Evolutionary conservation across 2,329 filamentous ascomycete species (phyloP), one percentile per base, ranked within the genome.

Genomic region (Aspergillus awamori): DNA sequence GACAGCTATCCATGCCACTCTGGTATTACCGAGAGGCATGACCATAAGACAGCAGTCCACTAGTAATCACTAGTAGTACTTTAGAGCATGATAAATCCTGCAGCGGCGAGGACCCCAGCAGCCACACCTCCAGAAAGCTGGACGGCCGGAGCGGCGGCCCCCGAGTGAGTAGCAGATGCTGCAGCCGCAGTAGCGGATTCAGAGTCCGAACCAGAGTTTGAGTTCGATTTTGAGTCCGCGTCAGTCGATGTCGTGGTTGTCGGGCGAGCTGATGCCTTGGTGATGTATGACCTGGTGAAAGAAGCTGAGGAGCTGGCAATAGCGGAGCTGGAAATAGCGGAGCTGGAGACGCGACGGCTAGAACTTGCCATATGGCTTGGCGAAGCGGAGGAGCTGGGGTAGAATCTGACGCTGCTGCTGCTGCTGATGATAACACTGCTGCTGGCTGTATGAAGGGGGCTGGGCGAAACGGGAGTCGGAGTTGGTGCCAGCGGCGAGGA

Each of bases 21-120:
- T 51, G 7, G 26, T 10, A 20, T 33, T 51, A 8, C 8, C 8
- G 11, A 26, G 33, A 13, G 26, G 13, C n/a, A 30, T 30, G 26
- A 20, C 8, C 15, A 10, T 33, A 28, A 28, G 10, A 28, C n/a
- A 33, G n/a, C 41, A 24, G n/a, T 24, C n/a, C 26, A n/a, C 15
- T 51, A 28, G 24, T 20, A 2, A 20, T 20, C 20, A 20, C 20
- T 20, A 20, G 20, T 20, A 47, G 20, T 13, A 20, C 2, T 53
- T 67, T 74, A 79, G 45, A 77, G 65, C 63, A 78, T 57, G n/a
- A 72, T 58, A 28, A 75, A 53, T 22, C 74, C 74, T n/a, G 70
- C 72, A 45, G 72, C 64, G 48, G 70, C 74, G 39, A 72, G 53
- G 3, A 65, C 73, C 64, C 72, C 74, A 7, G 69, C 74, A 33